These are phyloP conservation scores for Aureobasidium sp. DNA, from an alignment of 2,329 filamentous ascomycete genomes.

Conservation along the genomic window DNA sequence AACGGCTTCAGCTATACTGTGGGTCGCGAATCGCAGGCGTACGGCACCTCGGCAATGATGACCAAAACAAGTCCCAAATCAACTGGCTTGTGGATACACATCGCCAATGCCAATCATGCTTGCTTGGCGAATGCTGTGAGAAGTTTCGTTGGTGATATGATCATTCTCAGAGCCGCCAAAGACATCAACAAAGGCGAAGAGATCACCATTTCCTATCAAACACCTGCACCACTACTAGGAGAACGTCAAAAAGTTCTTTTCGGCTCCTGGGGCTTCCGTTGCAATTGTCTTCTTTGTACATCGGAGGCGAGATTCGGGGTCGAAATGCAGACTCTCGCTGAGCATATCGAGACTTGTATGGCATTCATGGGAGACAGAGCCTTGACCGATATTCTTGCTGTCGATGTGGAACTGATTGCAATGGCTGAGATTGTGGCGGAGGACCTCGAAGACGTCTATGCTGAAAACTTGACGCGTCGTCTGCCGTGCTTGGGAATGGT, in stretches of 20 bases:
- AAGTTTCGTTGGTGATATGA: conserved; percentile 34
- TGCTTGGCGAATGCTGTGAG: conserved; percentile 32
- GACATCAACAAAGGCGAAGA: conserved; percentile 27
- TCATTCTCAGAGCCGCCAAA: conserved; percentile 35
- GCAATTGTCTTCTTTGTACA: background rate
- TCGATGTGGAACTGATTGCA: background rate
- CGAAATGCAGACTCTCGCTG: background rate
- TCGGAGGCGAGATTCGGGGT: background rate
- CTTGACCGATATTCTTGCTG: background rate
- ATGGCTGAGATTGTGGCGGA: background rate
- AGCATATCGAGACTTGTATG: background rate
- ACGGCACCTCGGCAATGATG: conserved; percentile 10
- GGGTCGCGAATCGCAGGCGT: background rate
- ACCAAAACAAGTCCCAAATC: background rate
- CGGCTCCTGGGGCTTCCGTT: background rate
- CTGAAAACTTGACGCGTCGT: background rate
- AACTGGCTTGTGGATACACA: conserved; percentile 29
- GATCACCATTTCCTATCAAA: conserved; percentile 6
- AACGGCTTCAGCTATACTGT: background rate
- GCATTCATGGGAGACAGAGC: background rate
- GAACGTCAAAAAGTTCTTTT: background rate
- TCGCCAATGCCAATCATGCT: conserved; percentile 38
- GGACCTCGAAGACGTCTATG: background rate
- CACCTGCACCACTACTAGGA: background rate
- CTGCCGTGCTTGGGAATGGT: background rate